Conservation (phyloP, 208 protist species). For the Ichthyophonus hoferi region DNA sequence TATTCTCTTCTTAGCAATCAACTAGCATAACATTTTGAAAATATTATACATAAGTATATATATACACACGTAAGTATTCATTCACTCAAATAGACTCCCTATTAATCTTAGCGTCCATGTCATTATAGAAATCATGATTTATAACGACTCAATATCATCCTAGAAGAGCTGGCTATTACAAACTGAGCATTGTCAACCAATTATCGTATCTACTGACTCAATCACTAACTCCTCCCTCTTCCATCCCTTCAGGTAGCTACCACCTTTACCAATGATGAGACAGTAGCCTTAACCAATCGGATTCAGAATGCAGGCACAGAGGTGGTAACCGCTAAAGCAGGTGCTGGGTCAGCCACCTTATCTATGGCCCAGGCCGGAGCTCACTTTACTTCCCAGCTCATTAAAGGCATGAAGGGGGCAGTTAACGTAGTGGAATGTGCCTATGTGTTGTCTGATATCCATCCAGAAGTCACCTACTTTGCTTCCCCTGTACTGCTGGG, state of each 20-base stretch:
- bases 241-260: not conserved
- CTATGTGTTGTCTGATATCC: constrained; percentile 11
- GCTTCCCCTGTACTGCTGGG: constrained; percentile 70
- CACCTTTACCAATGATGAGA: constrained; percentile 59
- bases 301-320: constrained; percentile 84
- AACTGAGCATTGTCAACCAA: too few species aligned
- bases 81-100: too few species aligned
- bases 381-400: constrained; percentile 50
- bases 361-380: constrained; percentile 86
- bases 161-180: too few species aligned
- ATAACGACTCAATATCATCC: too few species aligned
- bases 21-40: too few species aligned
- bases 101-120: too few species aligned
- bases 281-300: constrained; percentile 72
- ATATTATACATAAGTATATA: too few species aligned
- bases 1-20: too few species aligned
- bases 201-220: too few species aligned
- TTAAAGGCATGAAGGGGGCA: constrained; percentile 41
- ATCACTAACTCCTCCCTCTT: not conserved
- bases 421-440: constrained; percentile 38
- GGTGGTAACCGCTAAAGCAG: constrained; percentile 84
- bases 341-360: constrained; percentile 83
- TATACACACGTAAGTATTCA: too few species aligned
- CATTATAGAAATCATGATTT: too few species aligned
- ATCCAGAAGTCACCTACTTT: constrained; percentile 50